A percentile compares a stretch with the other conserved stretches of the same genome.
phyloP scores from a whole-genome alignment of 495 filamentous ascomycete genomes.

The Durotheca rogersii region DNA sequence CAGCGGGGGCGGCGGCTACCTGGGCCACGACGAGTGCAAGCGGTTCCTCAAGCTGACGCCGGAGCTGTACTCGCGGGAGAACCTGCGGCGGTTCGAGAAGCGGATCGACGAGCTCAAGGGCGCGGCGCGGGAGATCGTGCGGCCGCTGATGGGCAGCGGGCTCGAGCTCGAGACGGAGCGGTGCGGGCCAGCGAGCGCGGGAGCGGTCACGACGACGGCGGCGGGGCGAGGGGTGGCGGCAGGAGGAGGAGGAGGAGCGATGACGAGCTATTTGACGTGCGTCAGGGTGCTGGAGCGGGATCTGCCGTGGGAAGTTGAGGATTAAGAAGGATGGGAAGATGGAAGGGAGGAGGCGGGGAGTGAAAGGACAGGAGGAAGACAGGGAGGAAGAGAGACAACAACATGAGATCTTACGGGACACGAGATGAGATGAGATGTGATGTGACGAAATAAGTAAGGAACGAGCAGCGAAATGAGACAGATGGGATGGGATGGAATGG shows the following conservation, averaged over 20 bases:
- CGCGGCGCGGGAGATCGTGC: slow-evolving; percentile 77
- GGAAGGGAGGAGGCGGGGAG: slow-evolving; percentile 1
- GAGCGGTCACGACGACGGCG: slow-evolving; percentile 42
- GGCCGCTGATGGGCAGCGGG: slow-evolving; percentile 79
- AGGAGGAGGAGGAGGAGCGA: slow-evolving; percentile 26
- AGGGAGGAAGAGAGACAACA: background rate
- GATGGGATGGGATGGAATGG: too few species aligned
- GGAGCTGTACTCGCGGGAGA: slow-evolving; percentile 71
- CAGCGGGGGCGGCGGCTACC: slow-evolving; percentile 59
- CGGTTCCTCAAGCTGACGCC: slow-evolving; percentile 75
- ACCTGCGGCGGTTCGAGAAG: slow-evolving; percentile 76
- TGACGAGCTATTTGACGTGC: slow-evolving; percentile 76
- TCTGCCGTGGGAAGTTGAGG: slow-evolving; percentile 65
- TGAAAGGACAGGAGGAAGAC: background rate
- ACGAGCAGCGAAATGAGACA: too few species aligned
- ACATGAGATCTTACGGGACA: too few species aligned
- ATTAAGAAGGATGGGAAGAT: slow-evolving; percentile 15
- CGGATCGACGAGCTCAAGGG: slow-evolving; percentile 84
- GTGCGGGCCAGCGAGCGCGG: slow-evolving; percentile 12
- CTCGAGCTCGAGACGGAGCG: slow-evolving; percentile 67
- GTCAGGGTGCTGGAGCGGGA: slow-evolving; percentile 73
- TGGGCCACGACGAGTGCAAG: slow-evolving; percentile 83
- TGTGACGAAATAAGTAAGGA: too few species aligned
- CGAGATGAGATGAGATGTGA: too few species aligned
- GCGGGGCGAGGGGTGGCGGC: slow-evolving; percentile 12